phyloP scores from a whole-genome alignment of 1,284 basidiomycete species.

The Xanthoconium separans region DNA sequence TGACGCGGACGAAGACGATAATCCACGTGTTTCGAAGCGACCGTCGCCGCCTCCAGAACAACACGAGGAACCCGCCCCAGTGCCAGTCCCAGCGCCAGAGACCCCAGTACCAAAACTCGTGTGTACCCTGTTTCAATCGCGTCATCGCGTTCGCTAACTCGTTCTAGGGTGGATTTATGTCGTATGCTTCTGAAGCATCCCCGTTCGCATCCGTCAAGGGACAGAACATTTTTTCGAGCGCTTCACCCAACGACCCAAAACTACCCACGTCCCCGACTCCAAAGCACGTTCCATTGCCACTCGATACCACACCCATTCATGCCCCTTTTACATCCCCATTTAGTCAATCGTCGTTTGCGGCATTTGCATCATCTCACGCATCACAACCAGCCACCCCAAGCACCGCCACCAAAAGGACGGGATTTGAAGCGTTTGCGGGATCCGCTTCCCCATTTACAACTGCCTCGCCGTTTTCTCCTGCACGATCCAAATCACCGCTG shows the following conservation, averaged over 20 bases:
- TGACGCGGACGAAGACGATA: conserved; percentile 33
- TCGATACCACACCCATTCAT: conserved; percentile 20
- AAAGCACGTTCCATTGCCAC: conserved; percentile 18
- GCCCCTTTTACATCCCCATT: conserved; percentile 23
- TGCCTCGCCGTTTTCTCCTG: conserved; percentile 28
- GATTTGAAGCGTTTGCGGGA: conserved; percentile 64
- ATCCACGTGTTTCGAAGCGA: conserved; percentile 55
- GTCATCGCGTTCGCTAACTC: conserved; percentile 9
- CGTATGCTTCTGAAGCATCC: conserved; percentile 67
- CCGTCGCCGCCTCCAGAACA: conserved; percentile 68
- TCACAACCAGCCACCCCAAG: conserved; percentile 26
- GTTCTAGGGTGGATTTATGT: conserved; percentile 63
- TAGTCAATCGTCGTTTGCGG: conserved; percentile 29
- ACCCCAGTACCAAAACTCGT: conserved; percentile 48
- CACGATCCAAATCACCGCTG: conserved; percentile 51
- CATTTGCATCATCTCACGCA: conserved; percentile 27
- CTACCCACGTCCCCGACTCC: conserved; percentile 9
- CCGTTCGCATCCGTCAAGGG: conserved; percentile 70
- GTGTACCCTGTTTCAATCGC: conserved; percentile 23
- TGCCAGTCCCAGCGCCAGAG: conserved; percentile 15
- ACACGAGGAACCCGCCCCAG: conserved; percentile 28
- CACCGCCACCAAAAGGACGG: conserved; percentile 49
- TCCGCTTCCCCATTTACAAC: conserved; percentile 60
- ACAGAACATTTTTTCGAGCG: conserved; percentile 53
- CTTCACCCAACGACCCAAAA: conserved; percentile 37